Conservation (phyloP, 2,329 filamentous ascomycete genomes). For the Fusarium metavorans region DNA sequence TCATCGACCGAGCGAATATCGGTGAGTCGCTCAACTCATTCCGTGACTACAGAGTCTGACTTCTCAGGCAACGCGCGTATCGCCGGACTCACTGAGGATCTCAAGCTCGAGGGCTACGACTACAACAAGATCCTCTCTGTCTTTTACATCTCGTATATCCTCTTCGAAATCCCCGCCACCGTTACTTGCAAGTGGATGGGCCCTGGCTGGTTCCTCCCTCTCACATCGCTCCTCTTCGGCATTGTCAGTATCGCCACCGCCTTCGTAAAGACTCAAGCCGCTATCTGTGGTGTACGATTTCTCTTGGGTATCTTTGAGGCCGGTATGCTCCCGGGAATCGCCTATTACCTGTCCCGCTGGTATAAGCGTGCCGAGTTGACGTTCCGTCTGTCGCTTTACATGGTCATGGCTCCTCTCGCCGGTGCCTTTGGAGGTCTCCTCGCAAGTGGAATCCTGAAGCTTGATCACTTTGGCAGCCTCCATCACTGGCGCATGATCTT, state of each 20-base stretch:
- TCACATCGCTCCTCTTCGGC: constrained; percentile 68
- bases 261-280: constrained; percentile 65
- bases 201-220: constrained; percentile 73
- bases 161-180: constrained; percentile 74
- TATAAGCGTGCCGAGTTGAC: constrained; percentile 72
- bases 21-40: constrained; percentile 56
- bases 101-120: constrained; percentile 67
- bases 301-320: constrained; percentile 72
- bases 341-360: constrained; percentile 74
- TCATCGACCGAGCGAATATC: constrained; percentile 81
- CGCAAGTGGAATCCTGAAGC: constrained; percentile 70
- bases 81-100: constrained; percentile 68
- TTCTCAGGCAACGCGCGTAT: constrained; percentile 61
- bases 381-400: constrained; percentile 73
- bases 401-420: constrained; percentile 74
- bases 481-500: constrained; percentile 78
- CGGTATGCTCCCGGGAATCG: constrained; percentile 74
- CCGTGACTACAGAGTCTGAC: not conserved
- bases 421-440: constrained; percentile 77
- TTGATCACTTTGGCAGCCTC: constrained; percentile 67
- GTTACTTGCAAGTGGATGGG: constrained; percentile 73
- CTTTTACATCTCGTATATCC: constrained; percentile 75
- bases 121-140: constrained; percentile 72
- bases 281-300: constrained; percentile 69
- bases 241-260: constrained; percentile 70